Base-by-base conservation (phyloP, 768 basidiomycete species). In the Rhizopogon rudus region DNA sequence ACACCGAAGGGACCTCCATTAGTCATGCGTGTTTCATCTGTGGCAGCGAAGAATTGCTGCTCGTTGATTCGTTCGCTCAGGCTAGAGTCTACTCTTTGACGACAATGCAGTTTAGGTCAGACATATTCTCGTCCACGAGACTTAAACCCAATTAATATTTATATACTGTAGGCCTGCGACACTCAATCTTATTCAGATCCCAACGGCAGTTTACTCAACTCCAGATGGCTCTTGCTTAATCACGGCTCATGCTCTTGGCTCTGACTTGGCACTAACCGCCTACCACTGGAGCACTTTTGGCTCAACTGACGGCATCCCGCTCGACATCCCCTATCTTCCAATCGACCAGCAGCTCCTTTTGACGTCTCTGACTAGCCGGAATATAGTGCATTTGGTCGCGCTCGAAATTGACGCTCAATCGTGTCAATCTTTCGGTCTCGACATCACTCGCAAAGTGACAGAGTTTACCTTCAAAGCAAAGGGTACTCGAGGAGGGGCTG, bases 241-340 rank as follows among this genome's bases (percentile, higher is more conserved):
- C 22, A 63, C 72, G 2, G 58, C 71, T 6, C 68, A 73, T 40
- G 48, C 51, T 1, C 50, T 61, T 35, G 65, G 63, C 12, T 44
- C 60, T 20, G 29, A 58, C 28, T 31, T 55, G 3, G 39, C 50
- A 44, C 46, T 79, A 5, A 72, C 67, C 2, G 76, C 76, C 0
- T 82, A 78, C 58, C 84, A 84, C 59, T 82, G 78, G 80, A 69
- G 67, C 9, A 80, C 81, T 1, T 83, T 86, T 55, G 84, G 83
- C 3, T 76, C 79, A 0, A 68, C 73, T 0, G 61, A 69, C 12
- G 83, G 82, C 17, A 77, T 76, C n/a, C 16, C 31, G 0, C 61
- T 82, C 0, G 61, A 72, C 16, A 53, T 78, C 20, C 69, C 65
- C 0, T 58, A 60, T 0, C 57, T 68, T n/a, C 54, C 61, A 20